Base-by-base conservation (phyloP, 768 basidiomycete species). In the Cubamyces sp. region DNA sequence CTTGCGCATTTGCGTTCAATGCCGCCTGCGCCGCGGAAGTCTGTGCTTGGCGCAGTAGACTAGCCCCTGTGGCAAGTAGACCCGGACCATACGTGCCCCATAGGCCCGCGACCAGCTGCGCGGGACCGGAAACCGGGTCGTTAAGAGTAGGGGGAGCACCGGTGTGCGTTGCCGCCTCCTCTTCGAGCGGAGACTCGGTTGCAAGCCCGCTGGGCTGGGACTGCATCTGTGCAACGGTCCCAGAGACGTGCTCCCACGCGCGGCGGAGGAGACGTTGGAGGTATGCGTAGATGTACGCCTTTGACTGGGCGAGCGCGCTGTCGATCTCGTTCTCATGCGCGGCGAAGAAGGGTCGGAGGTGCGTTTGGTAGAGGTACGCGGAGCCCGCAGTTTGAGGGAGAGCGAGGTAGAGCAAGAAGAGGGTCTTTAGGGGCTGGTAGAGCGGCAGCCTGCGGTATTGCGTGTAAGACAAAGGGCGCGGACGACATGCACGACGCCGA, bases 311-410 rank as follows among this genome's bases (percentile, higher is more conserved):
- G 42, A 97, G 83, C 5, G 88, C 79, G 15, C 84, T 83, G 72
- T 98, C 95, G 71, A 98, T 96, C 71, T 94, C 87, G 1, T 78
- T 69, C 74, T 98, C 95, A 71, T 97, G 91, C 19, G 83, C 77
- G 54, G 81, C 82, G 74, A 98, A 90, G 77, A 93, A 87, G 0
- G 96, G 95, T 37, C 87, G 85, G 14, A 98, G 86, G 64, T 93
- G 87, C 14, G 81, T 77, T 43, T 78, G 79, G 79, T 96, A 98
- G 70, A 98, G 78, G 73, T 91, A 92, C 0, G 93, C 87, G 0
- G 95, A 86, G 25, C 96, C 95, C 66, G 87, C 87, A 0, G 92
- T 93, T 71, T 96, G 94, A 0, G 96, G 95, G 6, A 96, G 85
- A 2, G 88, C 90, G 51, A 98, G 87, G 75, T 94, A 96, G 61